Conservation (phyloP, 2,329 filamentous ascomycete genomes). For the Microdochium nivale region DNA sequence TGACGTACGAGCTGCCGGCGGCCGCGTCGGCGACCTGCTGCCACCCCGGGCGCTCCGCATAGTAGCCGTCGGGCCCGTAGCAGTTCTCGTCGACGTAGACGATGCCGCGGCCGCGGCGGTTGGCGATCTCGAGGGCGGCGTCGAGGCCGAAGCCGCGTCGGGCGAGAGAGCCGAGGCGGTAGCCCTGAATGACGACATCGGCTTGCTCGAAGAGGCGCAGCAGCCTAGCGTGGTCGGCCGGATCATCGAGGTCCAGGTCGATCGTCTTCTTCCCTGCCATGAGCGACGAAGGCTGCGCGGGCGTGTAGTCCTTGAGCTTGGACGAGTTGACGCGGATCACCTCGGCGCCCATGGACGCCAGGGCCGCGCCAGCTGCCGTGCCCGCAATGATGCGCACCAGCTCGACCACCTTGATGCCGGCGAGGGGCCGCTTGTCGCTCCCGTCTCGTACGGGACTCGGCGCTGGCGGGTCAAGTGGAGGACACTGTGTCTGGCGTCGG, state of each 20-base stretch:
- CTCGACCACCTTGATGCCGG: conserved; percentile 41
- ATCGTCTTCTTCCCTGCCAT: conserved; percentile 38
- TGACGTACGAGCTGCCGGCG: conserved; percentile 22
- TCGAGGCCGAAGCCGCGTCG: conserved; percentile 30
- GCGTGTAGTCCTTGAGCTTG: conserved; percentile 30
- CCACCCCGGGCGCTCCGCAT: conserved; percentile 36
- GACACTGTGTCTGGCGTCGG: conserved; percentile 21
- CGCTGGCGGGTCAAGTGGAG: conserved; percentile 18
- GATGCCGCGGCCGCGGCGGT: conserved; percentile 29
- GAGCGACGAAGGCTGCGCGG: conserved; percentile 27
- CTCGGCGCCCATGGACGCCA: conserved; percentile 35
- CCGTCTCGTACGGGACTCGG: conserved; percentile 20
- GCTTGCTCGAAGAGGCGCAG: conserved; percentile 33
- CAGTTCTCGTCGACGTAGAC: conserved; percentile 42
- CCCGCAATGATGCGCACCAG: conserved; percentile 38
- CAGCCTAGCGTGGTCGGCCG: conserved; percentile 28
- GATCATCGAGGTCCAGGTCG: conserved; percentile 34
- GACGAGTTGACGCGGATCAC: conserved; percentile 35
- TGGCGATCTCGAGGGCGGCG: conserved; percentile 28
- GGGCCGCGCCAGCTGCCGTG: conserved; percentile 30
- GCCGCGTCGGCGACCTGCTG: conserved; percentile 38
- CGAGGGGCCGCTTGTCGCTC: conserved; percentile 24
- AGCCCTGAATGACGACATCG: conserved; percentile 47
- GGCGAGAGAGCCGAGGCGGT: conserved; percentile 33
- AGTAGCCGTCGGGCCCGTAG: conserved; percentile 38